These are phyloP conservation scores for Xylariaceae sp. DNA, from an alignment of 2,329 filamentous ascomycete species.

Conservation along the genomic window DNA sequence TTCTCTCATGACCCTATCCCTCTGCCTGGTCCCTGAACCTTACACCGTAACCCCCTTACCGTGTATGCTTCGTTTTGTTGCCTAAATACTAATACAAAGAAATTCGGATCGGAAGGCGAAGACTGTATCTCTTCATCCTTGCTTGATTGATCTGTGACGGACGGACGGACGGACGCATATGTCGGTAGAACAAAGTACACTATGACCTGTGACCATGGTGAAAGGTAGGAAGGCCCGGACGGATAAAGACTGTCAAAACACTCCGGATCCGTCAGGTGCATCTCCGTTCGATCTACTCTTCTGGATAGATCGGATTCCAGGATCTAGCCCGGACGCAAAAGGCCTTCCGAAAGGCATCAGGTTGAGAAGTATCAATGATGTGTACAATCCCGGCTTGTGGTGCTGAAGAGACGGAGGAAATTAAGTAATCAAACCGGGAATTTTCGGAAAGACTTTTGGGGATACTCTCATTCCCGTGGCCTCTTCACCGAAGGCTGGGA, in stretches of 20 bases:
- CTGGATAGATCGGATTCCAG: too few species aligned
- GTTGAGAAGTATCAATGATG: not conserved
- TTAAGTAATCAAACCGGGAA: not conserved
- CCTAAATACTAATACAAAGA: not conserved
- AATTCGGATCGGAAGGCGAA: not conserved
- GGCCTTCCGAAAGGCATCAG: not conserved
- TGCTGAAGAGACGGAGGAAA: slow-evolving; percentile 1
- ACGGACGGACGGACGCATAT: not conserved
- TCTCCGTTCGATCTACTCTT: too few species aligned
- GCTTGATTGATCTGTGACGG: not conserved
- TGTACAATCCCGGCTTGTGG: not conserved
- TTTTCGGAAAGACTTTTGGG: too few species aligned
- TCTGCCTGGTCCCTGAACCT: not conserved
- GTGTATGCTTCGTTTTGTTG: not conserved
- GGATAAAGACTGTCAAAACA: not conserved
- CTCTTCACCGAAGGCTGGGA: not conserved
- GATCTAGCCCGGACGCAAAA: too few species aligned
- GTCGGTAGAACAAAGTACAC: slow-evolving; percentile 5
- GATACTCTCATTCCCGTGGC: not conserved
- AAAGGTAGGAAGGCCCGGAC: not conserved
- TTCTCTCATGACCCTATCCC: not conserved
- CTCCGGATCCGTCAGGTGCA: not conserved
- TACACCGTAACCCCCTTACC: not conserved
- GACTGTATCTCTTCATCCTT: not conserved
- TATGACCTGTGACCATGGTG: slow-evolving; percentile 20